These are phyloP conservation scores for Auricularia sp. DNA, from an alignment of 768 basidiomycete species.

Conservation along the genomic window DNA sequence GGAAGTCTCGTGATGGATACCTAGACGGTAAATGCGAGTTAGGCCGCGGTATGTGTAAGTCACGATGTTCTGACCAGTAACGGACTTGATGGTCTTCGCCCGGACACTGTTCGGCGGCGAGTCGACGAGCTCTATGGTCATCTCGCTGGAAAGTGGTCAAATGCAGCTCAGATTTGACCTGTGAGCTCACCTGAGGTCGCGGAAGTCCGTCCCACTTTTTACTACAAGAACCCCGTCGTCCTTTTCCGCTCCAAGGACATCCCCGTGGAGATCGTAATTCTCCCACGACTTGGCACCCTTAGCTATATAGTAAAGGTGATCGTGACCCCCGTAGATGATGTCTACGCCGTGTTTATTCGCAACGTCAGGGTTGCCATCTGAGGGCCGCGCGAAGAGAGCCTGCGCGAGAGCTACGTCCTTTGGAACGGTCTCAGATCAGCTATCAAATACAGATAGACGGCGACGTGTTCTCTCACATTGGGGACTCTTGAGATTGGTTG, in stretches of 20 bases:
- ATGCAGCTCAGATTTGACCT: neutral
- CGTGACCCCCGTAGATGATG: constrained; percentile 79
- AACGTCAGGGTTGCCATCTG: constrained; percentile 40
- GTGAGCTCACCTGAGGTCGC: constrained; percentile 44
- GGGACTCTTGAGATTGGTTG: neutral
- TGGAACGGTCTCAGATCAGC: neutral
- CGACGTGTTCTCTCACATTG: neutral
- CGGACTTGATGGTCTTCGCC: constrained; percentile 47
- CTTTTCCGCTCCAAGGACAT: constrained; percentile 57
- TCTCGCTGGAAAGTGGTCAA: constrained; percentile 31
- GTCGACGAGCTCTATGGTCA: constrained; percentile 51
- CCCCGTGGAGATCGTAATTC: constrained; percentile 41
- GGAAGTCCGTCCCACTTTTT: constrained; percentile 87
- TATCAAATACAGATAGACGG: neutral
- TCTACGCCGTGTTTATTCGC: constrained; percentile 64
- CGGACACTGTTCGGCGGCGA: constrained; percentile 56
- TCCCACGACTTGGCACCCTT: constrained; percentile 61
- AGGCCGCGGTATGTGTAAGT: neutral
- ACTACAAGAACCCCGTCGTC: constrained; percentile 63
- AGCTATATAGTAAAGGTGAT: constrained; percentile 71
- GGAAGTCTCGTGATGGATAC: neutral
- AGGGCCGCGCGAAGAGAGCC: constrained; percentile 49
- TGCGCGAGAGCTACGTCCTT: constrained; percentile 69
- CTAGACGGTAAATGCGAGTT: neutral
- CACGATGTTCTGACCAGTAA: constrained; percentile 39